Evolutionary conservation across 2,329 filamentous ascomycete genomes (phyloP), one percentile per base, ranked within the genome.

Genomic region (Eurotiales sp.): DNA sequence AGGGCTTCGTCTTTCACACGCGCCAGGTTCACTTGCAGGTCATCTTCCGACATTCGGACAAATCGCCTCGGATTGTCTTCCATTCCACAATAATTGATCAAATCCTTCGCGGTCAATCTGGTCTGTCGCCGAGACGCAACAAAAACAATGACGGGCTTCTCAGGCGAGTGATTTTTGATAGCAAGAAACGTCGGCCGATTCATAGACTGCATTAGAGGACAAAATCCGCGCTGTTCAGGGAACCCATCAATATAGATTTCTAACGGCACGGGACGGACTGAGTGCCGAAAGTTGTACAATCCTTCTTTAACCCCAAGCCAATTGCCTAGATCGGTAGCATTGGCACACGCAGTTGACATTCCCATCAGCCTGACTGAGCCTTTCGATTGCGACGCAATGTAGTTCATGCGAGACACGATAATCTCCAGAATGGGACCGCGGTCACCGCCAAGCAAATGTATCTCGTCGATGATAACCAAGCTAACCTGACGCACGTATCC

Each of bases 281-380:
- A 97, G 65, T 99, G 93, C 23, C 90, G 83, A 72, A 99, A 99
- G 71, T 99, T 99, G 80, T 95, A 99, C 21, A 99, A 72, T 3
- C 86, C 92, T 63, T 96, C 88, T 65, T 96, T 96, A 34, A 99
- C 95, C 42, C 93, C 93, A 2, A 99, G 80, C 93, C 93, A 99
- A 63, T 96, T 97, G 2, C 82, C 95, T 30, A 99, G 78, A 67
- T 99, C 95, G 12, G 83, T 88, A 2, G 95, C 93, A 65, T 99
- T 99, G 12, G 93, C 93, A 62, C 92, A 97, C 8, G 93, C 95
- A 15, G 93, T 99, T 2, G 93, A 99, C 95, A 99, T 99, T n/a
- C 93, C 93, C 56, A 99, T 80, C 4, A 99, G 77, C 4, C 93
- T 83, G 19, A 99, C 92, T 0, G 90, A 83, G 46, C 86, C 90